These are phyloP conservation scores for Pseudogymnoascus sp. DNA, from an alignment of 2,329 filamentous ascomycete genomes.

Conservation along the genomic window DNA sequence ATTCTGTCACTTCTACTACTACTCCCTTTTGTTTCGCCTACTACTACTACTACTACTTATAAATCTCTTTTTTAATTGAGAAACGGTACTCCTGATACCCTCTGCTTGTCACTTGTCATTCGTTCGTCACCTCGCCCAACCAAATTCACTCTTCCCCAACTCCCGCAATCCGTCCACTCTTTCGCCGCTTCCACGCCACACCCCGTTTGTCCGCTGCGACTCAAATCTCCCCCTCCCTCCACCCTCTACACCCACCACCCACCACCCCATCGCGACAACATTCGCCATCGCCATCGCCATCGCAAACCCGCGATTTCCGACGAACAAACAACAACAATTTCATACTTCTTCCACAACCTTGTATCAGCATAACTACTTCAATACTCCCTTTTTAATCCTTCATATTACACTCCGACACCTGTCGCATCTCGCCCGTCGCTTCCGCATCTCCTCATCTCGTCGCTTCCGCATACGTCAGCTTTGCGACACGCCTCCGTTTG, in stretches of 20 bases:
- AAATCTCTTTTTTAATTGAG: not conserved
- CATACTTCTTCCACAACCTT: not conserved
- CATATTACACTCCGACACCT: slow-evolving; percentile 11
- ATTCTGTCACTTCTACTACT: not conserved
- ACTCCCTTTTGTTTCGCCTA: not conserved
- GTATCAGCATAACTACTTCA: not conserved
- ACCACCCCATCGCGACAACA: slow-evolving; percentile 12
- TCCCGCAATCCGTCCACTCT: not conserved
- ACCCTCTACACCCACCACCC: slow-evolving; percentile 13
- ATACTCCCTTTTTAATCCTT: slow-evolving; percentile 14
- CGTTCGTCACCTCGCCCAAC: slow-evolving; percentile 9
- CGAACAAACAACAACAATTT: not conserved
- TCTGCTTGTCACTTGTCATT: not conserved
- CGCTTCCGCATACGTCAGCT: not conserved
- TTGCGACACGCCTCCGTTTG: not conserved
- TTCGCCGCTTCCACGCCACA: slow-evolving; percentile 3
- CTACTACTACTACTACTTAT: not conserved
- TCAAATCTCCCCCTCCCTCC: slow-evolving; percentile 17
- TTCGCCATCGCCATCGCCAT: not conserved
- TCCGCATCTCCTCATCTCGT: not conserved
- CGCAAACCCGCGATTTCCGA: not conserved
- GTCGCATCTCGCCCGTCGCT: not conserved
- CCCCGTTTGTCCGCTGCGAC: slow-evolving; percentile 28
- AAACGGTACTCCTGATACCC: not conserved
- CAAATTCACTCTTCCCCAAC: not conserved